Evolutionary conservation across 2,329 filamentous ascomycete genomes (phyloP), one percentile per base, ranked within the genome.

Genomic region (Botrytis fragariae): DNA sequence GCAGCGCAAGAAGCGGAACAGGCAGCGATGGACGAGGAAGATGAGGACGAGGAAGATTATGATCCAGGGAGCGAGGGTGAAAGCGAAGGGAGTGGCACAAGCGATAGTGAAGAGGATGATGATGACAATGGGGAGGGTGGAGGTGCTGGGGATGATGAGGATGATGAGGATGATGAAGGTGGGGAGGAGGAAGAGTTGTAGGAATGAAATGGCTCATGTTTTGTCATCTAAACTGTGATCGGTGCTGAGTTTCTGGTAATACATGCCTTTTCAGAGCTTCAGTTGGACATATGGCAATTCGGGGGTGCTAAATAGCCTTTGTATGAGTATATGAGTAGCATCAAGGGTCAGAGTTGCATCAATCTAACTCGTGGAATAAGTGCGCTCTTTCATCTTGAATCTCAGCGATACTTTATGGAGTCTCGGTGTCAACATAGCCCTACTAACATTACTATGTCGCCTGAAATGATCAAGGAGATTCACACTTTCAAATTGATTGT

Each of bases 31-130:
- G 87, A 90, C 78, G 85, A 88, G 76, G 87, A 90, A 54, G 88
- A 89, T 2, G 89, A 90, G 72, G 89, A 89, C 7, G 90, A 91
- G 76, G 89, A 91, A 76, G 89, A 91, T 77, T 91, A 91, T 76
- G 88, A 91, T 74, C 90, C 90, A 0, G 78, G 78, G 8, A 78
- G 74, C 74, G 79, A 90, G 8, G 88, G 75, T 20, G 80, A 80
- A 44, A 79, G 79, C 69, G 79, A 80, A 54, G 78, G 77, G 16
- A 73, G 71, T 32, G 77, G 77, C 7, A 74, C 74, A 8, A 76
- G 76, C 54, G 75, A 74, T 73, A 75, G 74, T 16, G 79, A 78
- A 22, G 76, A 78, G 7, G 77, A 77, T 3, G 78, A 76, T 45
- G 76, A 75, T 9, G 76, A 68, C 1, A 87, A 86, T 0, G 87